Base-by-base conservation (phyloP, 2,329 filamentous ascomycete species). In the Sclerotinia sclerotiorum region DNA sequence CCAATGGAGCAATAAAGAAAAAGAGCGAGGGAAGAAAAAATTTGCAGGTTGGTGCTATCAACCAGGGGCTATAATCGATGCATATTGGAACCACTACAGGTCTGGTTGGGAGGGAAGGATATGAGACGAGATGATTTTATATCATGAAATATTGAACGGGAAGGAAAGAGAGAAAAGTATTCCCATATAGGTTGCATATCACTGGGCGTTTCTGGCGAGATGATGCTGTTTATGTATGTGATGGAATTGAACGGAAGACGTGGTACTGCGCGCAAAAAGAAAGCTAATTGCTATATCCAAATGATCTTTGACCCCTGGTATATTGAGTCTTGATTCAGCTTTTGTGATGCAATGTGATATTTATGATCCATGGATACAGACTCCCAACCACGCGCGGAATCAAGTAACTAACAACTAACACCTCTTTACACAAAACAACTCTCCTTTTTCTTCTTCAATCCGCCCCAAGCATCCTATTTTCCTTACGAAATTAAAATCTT, bases 1-100 rank as follows among this genome's bases (percentile, higher is more conserved):
- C 80, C 79, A 19, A 90, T 89, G 87, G 86, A 89, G 79, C 86
- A 89, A 75, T 89, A 69, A 72, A 46, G 24, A 35, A 52, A 15
- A 21, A 48, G 17, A 44, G 15, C 11, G 58, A 29, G 17, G 44
- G 24, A 24, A 39, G 39, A 39, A 52, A 13, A 8, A 35, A 32
- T 46, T 44, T 35, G 52, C 63, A 46, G 54, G 3, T 48, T 8
- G 11, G 55, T 24, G 65, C 65, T 29, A 29, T 32, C 21, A 39
- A 17, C 17, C 15, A 39, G 32, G 27, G 58, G 46, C 32, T 39
- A 62, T 62, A 62, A 62, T 63, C 54, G 52, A 51, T 69, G 48
- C 49, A 65, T 69, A 44, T 39, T 11, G 2, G 49, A 65, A 69
- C 69, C 69, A 69, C 70, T 60, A 27, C 10, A 49, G 24, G 27